Conservation (phyloP, 805 yeast species). For the Myxozyma melibiosi region DNA sequence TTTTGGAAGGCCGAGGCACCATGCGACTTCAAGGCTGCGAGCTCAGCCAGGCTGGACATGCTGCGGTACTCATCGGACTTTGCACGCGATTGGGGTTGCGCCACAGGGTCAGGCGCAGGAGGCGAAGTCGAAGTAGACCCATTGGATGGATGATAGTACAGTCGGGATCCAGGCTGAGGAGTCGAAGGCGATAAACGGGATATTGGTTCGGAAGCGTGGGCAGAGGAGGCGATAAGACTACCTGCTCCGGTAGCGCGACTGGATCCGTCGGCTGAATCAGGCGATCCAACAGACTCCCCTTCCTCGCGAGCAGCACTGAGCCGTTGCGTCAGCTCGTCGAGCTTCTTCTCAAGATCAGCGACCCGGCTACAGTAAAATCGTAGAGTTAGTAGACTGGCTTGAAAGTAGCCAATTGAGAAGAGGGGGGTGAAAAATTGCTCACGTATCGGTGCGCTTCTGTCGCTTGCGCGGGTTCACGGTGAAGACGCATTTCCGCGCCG, state of each 20-base stretch:
- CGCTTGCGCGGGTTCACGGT: constrained; percentile 64
- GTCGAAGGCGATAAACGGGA: neutral
- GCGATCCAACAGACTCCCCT: neutral
- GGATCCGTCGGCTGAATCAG: neutral
- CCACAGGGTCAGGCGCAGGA: too few species aligned
- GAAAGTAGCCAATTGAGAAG: neutral
- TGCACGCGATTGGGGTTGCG: too few species aligned
- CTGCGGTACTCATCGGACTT: neutral
- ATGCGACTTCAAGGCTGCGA: constrained; percentile 5
- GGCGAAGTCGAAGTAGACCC: too few species aligned
- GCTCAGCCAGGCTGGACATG: constrained; percentile 6
- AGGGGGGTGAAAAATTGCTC: constrained; percentile 11
- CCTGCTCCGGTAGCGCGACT: neutral
- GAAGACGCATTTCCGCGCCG: constrained; percentile 65
- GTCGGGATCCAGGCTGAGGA: neutral
- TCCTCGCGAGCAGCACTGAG: constrained; percentile 4
- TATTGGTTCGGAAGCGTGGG: neutral
- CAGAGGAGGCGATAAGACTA: neutral
- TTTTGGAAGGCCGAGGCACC: neutral
- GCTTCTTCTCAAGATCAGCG: constrained; percentile 42
- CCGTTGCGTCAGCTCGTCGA: constrained; percentile 30
- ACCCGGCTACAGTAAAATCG: constrained; percentile 34
- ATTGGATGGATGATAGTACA: too few species aligned
- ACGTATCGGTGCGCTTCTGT: constrained; percentile 44
- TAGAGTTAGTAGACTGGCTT: neutral